These are phyloP conservation scores for Pseudogymnoascus sp. DNA, from an alignment of 2,329 filamentous ascomycete species.

Conservation along the genomic window DNA sequence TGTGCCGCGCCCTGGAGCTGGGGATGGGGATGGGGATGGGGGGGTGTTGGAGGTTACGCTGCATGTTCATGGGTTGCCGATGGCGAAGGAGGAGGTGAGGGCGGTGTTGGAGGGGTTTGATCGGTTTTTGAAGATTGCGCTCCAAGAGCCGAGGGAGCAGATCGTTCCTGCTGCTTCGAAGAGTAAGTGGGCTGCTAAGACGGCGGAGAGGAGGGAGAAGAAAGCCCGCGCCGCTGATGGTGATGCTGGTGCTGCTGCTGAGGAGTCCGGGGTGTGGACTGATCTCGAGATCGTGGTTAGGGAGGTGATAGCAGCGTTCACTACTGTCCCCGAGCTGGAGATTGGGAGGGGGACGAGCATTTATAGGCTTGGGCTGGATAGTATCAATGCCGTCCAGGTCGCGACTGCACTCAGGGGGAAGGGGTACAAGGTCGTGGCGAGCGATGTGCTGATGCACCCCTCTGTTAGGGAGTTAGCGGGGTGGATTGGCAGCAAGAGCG, in stretches of 20 bases:
- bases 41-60: conserved; percentile 44
- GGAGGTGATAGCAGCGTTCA: conserved; percentile 41
- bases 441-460: conserved; percentile 63
- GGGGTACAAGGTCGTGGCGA: conserved; percentile 51
- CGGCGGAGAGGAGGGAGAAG: neutral
- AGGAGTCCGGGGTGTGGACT: conserved; percentile 13
- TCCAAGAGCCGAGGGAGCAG: conserved; percentile 23
- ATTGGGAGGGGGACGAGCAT: conserved; percentile 62
- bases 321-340: conserved; percentile 37
- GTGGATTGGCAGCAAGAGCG: conserved; percentile 13
- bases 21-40: conserved; percentile 28
- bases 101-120: conserved; percentile 20
- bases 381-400: conserved; percentile 76
- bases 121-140: conserved; percentile 16
- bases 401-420: conserved; percentile 55
- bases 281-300: conserved; percentile 33
- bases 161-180: conserved; percentile 19
- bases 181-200: conserved; percentile 16
- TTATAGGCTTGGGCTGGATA: conserved; percentile 83
- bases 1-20: conserved; percentile 42
- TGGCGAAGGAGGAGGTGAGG: conserved; percentile 17
- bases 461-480: conserved; percentile 31
- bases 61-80: conserved; percentile 47
- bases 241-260: neutral
- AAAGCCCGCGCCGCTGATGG: neutral